Base-by-base conservation (phyloP, 257 asterid genomes). In the Leonotis leonurus region DNA sequence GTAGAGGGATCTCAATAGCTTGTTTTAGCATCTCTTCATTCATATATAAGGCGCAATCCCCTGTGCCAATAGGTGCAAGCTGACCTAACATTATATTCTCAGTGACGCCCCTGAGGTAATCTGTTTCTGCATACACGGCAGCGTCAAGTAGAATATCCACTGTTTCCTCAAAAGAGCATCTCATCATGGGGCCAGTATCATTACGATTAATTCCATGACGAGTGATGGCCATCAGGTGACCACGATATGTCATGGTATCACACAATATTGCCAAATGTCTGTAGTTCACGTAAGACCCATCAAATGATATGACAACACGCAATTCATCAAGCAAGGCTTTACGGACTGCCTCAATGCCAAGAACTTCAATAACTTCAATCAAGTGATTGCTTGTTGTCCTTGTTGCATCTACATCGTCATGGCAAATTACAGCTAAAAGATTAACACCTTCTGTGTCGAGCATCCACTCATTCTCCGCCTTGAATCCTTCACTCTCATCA, bases 171-270 rank as follows among this genome's bases (percentile, higher is more conserved):
- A 93, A 93, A 3, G 99, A 93, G 79, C 99, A 93, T 75, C 96
- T 83, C 99, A 93, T 93, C 95, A 93, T 81, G 50, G 99, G 97
- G 16, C 99, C 99, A 16, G 99, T 93, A 43, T 93, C 97, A 54
- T 93, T 93, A 4, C 97, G 86, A 62, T 93, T 93, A 49, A 93
- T 85, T 20, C 99, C 99, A 37, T 93, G 99, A 59, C 99, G 97
- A 26, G 99, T 93, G 63, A 93, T 89, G 60, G 99, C 97, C 99
- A 93, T 93, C 82, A 93, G 74, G 73, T 89, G 99, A 65, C 99
- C 99, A 48, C 99, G 96, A 69, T 93, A 93, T 13, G 99, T 93
- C 99, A 93, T 93, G 62, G 99, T 89, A 66, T 93, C 99, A 18
- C 99, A 93, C 83, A 93, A 67, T 55, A 93, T 93, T 24, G 99